Evolutionary conservation across 1,139 yeast genomes (phyloP).

Genomic region (Scheffersomyces insectosa): DNA sequence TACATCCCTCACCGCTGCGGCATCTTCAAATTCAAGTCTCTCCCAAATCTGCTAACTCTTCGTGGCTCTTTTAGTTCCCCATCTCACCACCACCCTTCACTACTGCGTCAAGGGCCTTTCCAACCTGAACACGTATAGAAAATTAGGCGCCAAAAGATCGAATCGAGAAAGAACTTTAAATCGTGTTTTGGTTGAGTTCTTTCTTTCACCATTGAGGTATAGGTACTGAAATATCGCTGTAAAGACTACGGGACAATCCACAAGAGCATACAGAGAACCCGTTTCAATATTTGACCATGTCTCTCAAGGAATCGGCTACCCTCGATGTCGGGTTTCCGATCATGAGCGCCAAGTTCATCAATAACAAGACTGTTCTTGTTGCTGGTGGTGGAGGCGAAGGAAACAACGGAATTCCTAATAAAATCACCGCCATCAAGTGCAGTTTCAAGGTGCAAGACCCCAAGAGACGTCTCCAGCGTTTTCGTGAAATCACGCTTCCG

Average conservation of each 20-base stretch:
- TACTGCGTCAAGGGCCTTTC: too few species aligned
- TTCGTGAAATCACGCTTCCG: conserved; percentile 62
- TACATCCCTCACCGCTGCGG: too few species aligned
- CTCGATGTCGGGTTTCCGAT: conserved; percentile 77
- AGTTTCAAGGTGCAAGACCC: conserved; percentile 55
- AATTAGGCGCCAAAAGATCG: too few species aligned
- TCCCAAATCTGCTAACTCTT: too few species aligned
- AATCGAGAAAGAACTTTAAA: not conserved
- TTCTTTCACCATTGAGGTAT: too few species aligned
- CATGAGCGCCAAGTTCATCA: conserved; percentile 72
- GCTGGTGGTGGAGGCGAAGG: conserved; percentile 98
- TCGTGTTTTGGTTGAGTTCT: too few species aligned
- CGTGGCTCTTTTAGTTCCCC: too few species aligned
- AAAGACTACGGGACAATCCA: too few species aligned
- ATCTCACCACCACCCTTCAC: too few species aligned
- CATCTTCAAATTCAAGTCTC: too few species aligned
- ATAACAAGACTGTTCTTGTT: conserved; percentile 62
- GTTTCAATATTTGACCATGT: conserved; percentile 19
- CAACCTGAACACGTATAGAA: too few species aligned
- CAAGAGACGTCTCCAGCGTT: conserved; percentile 54
- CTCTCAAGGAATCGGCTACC: conserved; percentile 36
- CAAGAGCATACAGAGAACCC: conserved; percentile 1
- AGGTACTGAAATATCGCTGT: too few species aligned
- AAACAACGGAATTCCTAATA: conserved; percentile 82
- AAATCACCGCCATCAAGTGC: conserved; percentile 68